These are phyloP conservation scores for Cytidiella melzeri DNA, from an alignment of 768 basidiomycete genomes.

Conservation along the genomic window DNA sequence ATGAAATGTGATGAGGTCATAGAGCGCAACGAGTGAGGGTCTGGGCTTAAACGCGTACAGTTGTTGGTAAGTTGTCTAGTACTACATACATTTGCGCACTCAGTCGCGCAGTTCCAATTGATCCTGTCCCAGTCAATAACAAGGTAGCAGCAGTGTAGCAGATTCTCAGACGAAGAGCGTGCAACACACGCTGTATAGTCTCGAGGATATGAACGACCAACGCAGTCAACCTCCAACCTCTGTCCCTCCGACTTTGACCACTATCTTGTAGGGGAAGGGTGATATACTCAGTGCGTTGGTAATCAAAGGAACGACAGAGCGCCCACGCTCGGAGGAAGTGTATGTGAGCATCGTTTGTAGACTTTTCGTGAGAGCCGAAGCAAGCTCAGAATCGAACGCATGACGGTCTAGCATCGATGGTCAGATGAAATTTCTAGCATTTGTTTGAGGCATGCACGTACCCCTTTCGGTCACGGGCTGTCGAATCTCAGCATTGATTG, in stretches of 20 bases:
- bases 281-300: conserved; percentile 68
- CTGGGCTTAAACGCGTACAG: too few species aligned
- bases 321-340: conserved; percentile 73
- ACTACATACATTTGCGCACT: too few species aligned
- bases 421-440: conserved; percentile 11
- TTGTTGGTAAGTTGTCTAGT: too few species aligned
- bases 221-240: conserved; percentile 41
- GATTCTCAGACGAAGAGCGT: not conserved
- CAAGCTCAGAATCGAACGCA: conserved; percentile 52
- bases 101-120: too few species aligned
- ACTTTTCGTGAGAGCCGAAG: conserved; percentile 56
- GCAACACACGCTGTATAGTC: not conserved
- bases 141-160: not conserved
- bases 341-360: conserved; percentile 68
- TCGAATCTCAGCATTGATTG: conserved; percentile 72
- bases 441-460: conserved; percentile 17
- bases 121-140: not conserved
- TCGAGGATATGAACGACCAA: not conserved
- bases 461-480: conserved; percentile 66
- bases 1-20: too few species aligned
- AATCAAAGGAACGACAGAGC: conserved; percentile 70
- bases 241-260: conserved; percentile 59
- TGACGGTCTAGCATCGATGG: conserved; percentile 41
- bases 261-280: conserved; percentile 71
- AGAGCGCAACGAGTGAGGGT: too few species aligned